Percentiles rank a stretch among this genome's conserved stretches.
phyloP scores from a whole-genome alignment of 2,329 filamentous ascomycete species.

The Cladophialophora immunda region DNA sequence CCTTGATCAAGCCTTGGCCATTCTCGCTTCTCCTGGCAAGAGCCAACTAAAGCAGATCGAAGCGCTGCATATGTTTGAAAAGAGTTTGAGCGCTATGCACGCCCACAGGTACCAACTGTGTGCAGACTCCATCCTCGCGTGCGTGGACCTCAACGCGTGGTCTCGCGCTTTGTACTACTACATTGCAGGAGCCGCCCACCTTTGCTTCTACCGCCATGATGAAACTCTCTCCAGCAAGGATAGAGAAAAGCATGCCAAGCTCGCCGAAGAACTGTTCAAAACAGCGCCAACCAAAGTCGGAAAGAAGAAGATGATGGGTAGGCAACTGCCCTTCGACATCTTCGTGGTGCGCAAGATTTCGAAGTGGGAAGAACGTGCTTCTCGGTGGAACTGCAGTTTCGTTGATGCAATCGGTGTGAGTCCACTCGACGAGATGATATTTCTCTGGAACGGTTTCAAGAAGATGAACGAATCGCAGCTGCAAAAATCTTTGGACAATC shows the following conservation, averaged over 20 bases:
- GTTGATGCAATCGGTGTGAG: constrained; percentile 82
- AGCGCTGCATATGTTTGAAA: constrained; percentile 85
- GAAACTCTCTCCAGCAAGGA: constrained; percentile 46
- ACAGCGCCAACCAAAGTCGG: constrained; percentile 78
- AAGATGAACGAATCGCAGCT: constrained; percentile 76
- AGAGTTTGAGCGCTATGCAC: constrained; percentile 79
- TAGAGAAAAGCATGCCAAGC: constrained; percentile 66
- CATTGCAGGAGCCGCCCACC: constrained; percentile 78
- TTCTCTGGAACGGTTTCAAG: constrained; percentile 90
- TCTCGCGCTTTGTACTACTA: constrained; percentile 90
- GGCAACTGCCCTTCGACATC: constrained; percentile 86
- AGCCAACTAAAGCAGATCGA: constrained; percentile 88
- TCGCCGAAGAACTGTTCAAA: constrained; percentile 74
- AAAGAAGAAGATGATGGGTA: constrained; percentile 88
- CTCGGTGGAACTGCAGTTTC: constrained; percentile 71
- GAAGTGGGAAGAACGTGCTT: constrained; percentile 85
- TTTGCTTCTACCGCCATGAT: constrained; percentile 79
- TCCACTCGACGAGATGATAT: constrained; percentile 89
- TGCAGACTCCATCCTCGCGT: constrained; percentile 73
- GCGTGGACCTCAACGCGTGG: constrained; percentile 87
- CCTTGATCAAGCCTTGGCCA: constrained; percentile 71
- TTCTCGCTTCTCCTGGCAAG: constrained; percentile 66
- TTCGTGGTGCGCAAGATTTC: constrained; percentile 84
- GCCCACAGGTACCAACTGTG: constrained; percentile 78
- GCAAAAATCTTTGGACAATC: constrained; percentile 66